Evolutionary conservation across 352 stramenopile genomes (phyloP).

Genomic region (Elongisporangium anandrum): DNA sequence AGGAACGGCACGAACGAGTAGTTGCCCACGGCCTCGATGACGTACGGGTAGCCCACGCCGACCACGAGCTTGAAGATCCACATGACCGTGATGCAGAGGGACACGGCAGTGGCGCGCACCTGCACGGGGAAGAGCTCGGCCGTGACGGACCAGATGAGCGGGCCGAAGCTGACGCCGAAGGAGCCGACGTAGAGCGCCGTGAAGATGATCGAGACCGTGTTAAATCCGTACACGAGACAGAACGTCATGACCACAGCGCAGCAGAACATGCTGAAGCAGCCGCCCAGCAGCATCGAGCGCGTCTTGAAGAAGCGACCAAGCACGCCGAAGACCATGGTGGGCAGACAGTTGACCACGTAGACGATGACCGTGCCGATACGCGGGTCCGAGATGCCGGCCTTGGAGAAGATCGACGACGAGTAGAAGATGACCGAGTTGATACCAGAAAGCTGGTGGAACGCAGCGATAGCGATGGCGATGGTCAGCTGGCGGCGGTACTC

Average conservation of each 20-base stretch:
- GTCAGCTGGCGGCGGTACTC: slow-evolving; percentile 37
- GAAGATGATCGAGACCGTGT: slow-evolving; percentile 43
- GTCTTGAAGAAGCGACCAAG: slow-evolving; percentile 41
- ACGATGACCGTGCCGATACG: slow-evolving; percentile 22
- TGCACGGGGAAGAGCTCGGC: slow-evolving; percentile 58
- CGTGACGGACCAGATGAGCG: slow-evolving; percentile 55
- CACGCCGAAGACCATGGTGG: slow-evolving; percentile 23
- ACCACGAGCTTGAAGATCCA: slow-evolving; percentile 43
- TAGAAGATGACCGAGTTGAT: slow-evolving; percentile 40
- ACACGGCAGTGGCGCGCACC: slow-evolving; percentile 35
- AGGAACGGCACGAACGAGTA: slow-evolving; percentile 53
- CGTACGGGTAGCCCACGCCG: slow-evolving; percentile 50
- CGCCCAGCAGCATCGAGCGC: slow-evolving; percentile 45
- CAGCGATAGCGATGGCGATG: slow-evolving; percentile 30
- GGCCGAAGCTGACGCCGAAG: slow-evolving; percentile 62
- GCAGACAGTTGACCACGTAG: slow-evolving; percentile 36
- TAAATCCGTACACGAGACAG: slow-evolving; percentile 17
- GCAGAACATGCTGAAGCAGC: slow-evolving; percentile 34
- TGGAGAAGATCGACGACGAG: slow-evolving; percentile 5
- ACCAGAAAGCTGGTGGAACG: slow-evolving; percentile 48
- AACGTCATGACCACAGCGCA: slow-evolving; percentile 48
- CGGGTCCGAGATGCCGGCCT: slow-evolving; percentile 2
- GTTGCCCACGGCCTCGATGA: slow-evolving; percentile 36
- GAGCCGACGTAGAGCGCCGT: slow-evolving; percentile 53
- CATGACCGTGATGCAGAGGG: slow-evolving; percentile 42